Evolutionary conservation across 176 grass and related monocot species (phyloP), one percentile per base, ranked within the genome.

Genomic region (Cocos nucifera): DNA sequence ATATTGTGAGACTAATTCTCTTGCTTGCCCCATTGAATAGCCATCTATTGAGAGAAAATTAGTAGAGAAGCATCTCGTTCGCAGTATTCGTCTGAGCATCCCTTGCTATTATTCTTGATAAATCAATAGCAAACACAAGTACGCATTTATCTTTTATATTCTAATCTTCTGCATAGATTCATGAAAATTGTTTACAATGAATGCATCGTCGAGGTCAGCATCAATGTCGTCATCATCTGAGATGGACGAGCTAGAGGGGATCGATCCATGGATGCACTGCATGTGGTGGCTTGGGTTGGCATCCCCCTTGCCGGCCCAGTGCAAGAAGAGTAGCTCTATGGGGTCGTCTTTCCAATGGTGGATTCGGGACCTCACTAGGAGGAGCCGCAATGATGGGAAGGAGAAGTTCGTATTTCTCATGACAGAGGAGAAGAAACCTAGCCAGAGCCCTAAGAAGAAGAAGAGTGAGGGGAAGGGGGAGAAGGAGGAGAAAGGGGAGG

Each of bases 361-460:
- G 53, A 77, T 92, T 62, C 77, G 84, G 22, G 84, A 98, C 30
- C 78, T 98, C 39, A 76, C 88, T 69, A 79, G 87, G 10, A 77
- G 82, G 44, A 98, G 88, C 88, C 81, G 65, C 28, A 92, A 88
- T 79, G 93, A 89, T 56, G 84, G 93, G 9, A 86, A 73, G 73
- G 79, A 92, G 70, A 89, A 75, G 75, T 81, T 98, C 61, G 51
- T 80, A 22, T 88, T 98, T 73, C 52, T 89, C 32, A 75, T 84
- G 21, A 72, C 83, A 19, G 84, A 77, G 56, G 4, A 78, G 16
- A 71, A 77, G 0, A 19, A 12, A 4, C 58, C 58, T 4, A 35
- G 29, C 23, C 58, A 5, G 26, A 35, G 1, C 26, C 4, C 17
- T 48, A 21, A 51, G 50, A 21, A 32, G 69, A 35, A 14, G 21